Percentiles rank a stretch among this genome's conserved stretches.
These are phyloP conservation scores for Striga asiatica DNA, from an alignment of 257 asterid genomes.

Conservation along the genomic window DNA sequence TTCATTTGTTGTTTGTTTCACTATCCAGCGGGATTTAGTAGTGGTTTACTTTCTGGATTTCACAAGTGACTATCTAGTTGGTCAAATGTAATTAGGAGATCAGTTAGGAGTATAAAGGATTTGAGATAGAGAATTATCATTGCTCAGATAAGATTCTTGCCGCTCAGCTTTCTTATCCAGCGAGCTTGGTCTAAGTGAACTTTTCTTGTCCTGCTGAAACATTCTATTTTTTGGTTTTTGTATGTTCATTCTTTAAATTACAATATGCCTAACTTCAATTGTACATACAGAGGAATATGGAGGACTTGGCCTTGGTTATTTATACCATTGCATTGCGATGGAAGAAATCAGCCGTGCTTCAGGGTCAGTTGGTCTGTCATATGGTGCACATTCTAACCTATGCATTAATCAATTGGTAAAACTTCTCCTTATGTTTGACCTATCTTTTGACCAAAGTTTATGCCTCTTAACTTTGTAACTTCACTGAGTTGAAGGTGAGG, in stretches of 20 bases:
- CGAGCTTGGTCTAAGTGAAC: background rate
- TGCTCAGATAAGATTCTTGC: background rate
- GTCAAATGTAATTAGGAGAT: no score
- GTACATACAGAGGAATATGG: conserved; percentile 73
- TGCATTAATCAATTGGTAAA: conserved; percentile 92
- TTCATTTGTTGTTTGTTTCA: no score
- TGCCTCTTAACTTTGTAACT: conserved; percentile 14
- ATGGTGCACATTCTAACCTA: conserved; percentile 94
- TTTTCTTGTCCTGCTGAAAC: background rate
- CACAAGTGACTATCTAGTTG: no score
- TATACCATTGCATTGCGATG: conserved; percentile 96
- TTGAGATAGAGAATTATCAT: no score
- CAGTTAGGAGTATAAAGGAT: no score
- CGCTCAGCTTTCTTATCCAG: background rate
- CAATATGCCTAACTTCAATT: conserved; percentile 14
- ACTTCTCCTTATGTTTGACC: conserved; percentile 15
- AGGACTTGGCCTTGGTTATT: conserved; percentile 97
- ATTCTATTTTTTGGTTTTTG: background rate
- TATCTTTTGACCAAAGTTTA: conserved; percentile 6
- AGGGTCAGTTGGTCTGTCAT: conserved; percentile 95
- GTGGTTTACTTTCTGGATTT: no score
- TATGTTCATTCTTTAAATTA: background rate
- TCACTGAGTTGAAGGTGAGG: conserved; percentile 61
- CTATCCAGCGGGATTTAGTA: no score
- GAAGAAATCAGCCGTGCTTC: conserved; percentile 99